A percentile compares a stretch with the other conserved stretches of the same genome.
These are phyloP conservation scores for Candida cerambycidarum DNA, from an alignment of 805 yeast species.

Conservation along the genomic window DNA sequence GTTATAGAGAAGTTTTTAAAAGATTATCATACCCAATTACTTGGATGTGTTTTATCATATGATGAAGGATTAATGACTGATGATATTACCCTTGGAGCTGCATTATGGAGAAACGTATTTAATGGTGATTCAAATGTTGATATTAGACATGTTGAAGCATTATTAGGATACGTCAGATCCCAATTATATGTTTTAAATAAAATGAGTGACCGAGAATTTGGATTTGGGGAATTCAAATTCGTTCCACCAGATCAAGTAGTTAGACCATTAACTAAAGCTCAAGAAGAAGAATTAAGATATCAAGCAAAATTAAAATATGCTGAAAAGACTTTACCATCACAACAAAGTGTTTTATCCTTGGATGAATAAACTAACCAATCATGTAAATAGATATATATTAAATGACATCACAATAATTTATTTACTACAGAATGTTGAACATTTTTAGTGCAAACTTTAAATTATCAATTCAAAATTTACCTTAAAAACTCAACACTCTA, in stretches of 20 bases:
- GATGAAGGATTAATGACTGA: constrained; percentile 88
- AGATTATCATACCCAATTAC: constrained; percentile 85
- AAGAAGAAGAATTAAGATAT: constrained; percentile 53
- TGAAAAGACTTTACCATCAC: constrained; percentile 58
- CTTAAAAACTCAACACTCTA: constrained; percentile 3
- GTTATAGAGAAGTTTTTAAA: constrained; percentile 83
- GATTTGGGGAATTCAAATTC: constrained; percentile 83
- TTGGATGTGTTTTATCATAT: constrained; percentile 86
- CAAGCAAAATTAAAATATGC: constrained; percentile 55
- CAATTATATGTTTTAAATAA: constrained; percentile 85
- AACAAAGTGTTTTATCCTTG: constrained; percentile 44
- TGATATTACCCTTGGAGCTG: constrained; percentile 74
- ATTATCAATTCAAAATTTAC: constrained; percentile 3
- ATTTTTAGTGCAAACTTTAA: constrained; percentile 3
- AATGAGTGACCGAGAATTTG: constrained; percentile 89
- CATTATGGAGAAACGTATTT: constrained; percentile 88
- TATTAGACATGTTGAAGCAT: constrained; percentile 78
- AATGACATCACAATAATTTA: too few species aligned
- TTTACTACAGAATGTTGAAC: neutral
- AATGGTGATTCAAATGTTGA: constrained; percentile 82
- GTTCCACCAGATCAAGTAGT: constrained; percentile 81
- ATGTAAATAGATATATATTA: constrained; percentile 4
- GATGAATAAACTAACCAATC: constrained; percentile 30
- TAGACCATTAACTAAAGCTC: constrained; percentile 63
- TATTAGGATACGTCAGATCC: constrained; percentile 86